Base-by-base conservation (phyloP, 2,329 filamentous ascomycete genomes). In the Didymella segeticola region DNA sequence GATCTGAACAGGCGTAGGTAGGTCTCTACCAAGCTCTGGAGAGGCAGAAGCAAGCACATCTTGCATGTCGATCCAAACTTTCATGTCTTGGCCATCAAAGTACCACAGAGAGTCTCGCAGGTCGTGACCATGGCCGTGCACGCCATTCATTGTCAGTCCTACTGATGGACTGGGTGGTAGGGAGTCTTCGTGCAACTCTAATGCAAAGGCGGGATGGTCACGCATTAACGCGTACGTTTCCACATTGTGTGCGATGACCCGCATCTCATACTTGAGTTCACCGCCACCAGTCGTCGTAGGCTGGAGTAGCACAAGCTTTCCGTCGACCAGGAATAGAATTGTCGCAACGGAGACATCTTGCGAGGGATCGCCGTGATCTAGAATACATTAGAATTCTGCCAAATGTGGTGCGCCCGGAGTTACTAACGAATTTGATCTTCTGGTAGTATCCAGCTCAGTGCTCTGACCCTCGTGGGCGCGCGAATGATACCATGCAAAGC, bases 221-320 rank as follows among this genome's bases (percentile, higher is more conserved):
- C 93, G 87, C 86, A 96, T 96, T 65, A 95, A 86, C 47, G 89
- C 88, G 72, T 96, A 97, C 67, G 95, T 98, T 73, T 99, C 95
- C 33, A 98, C 92, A 66, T 96, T 96, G 67, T 97, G 91, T 11
- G 93, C 92, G 69, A 99, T 89, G 54, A 98, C 89, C 9, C 93
- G 89, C 95, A 99, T 99, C 70, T 98, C 93, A 70, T 99, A 99
- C 78, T 97, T 98, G 45, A 97, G 82, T 63, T 92, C 89, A 5
- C 90, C 90, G 36, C 89, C 85, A 42, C 90, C 89, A 45, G 90
- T 93, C 5, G 91, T 80, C 0, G 91, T 93, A 1, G 95, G 93
- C 61, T 96, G 91, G 42, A 99, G 82, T 30, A 98, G 79, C 10
- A 98, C 95, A 17, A 99, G 84, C 73, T 99, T 99, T 25, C 93